phyloP scores from a whole-genome alignment of 225 moss, liverwort and hornwort species.

The Physcomitrellopsis africana region DNA sequence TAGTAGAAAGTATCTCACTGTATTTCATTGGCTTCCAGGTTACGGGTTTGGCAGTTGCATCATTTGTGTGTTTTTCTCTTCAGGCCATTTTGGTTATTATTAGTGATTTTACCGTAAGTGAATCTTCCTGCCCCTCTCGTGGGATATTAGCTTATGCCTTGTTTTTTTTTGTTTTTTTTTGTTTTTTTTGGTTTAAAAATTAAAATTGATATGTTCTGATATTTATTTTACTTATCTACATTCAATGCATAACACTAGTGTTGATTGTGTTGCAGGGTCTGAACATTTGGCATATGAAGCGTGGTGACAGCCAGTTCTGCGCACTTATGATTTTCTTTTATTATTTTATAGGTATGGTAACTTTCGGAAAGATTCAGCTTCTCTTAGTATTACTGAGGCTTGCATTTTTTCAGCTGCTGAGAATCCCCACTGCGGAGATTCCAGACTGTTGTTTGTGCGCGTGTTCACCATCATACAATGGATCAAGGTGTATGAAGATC shows the following conservation, averaged over 20 bases:
- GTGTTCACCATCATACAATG: too few relatives aligned
- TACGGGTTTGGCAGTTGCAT: conserved; percentile 68
- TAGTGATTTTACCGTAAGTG: conserved; percentile 68
- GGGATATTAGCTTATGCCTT: too few relatives aligned
- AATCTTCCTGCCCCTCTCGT: background rate
- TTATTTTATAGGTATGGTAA: conserved; percentile 65
- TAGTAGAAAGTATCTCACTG: background rate
- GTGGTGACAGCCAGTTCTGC: conserved; percentile 54
- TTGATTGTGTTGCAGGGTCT: conserved; percentile 53
- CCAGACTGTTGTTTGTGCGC: too few relatives aligned
- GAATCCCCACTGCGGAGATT: conserved; percentile 17
- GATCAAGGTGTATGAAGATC: too few relatives aligned
- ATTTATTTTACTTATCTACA: background rate
- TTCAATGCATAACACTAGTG: background rate
- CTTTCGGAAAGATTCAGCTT: background rate
- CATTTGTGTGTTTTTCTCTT: conserved; percentile 72
- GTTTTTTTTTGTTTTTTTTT: background rate
- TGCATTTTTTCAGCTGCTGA: background rate
- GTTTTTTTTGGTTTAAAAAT: too few relatives aligned
- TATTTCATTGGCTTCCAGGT: conserved; percentile 52
- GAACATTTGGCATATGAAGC: conserved; percentile 66
- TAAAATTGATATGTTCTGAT: conserved; percentile 2
- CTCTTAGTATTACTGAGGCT: background rate
- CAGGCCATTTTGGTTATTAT: conserved; percentile 69
- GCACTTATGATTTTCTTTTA: conserved; percentile 69